Evolutionary conservation across 805 yeast genomes (phyloP).

Genomic region (Saccharomyces jurei): DNA sequence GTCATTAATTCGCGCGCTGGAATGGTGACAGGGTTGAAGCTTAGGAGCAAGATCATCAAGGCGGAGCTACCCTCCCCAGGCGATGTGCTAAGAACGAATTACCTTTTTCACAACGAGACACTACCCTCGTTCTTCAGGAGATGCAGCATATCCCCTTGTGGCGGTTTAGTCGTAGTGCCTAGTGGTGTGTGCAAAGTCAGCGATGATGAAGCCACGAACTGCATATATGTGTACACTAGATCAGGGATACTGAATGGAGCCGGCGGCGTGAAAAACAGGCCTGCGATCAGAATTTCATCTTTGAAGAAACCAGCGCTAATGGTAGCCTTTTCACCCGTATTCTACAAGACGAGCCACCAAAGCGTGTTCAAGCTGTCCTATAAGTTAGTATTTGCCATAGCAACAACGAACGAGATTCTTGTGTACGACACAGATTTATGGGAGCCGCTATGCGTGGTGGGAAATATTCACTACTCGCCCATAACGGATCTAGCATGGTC

Average conservation of each 20-base stretch:
- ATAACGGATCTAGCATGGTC: conserved; percentile 87
- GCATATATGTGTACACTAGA: conserved; percentile 75
- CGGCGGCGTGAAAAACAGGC: conserved; percentile 42
- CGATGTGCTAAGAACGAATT: neutral
- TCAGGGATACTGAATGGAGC: conserved; percentile 37
- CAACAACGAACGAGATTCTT: conserved; percentile 77
- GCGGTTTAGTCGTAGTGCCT: conserved; percentile 68
- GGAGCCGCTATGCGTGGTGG: conserved; percentile 62
- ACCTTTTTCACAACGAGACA: conserved; percentile 74
- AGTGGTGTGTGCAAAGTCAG: conserved; percentile 53
- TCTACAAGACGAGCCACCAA: conserved; percentile 30
- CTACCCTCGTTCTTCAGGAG: conserved; percentile 86
- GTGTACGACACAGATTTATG: conserved; percentile 71
- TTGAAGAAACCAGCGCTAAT: conserved; percentile 79
- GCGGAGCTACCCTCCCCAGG: conserved; percentile 41
- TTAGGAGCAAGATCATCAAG: conserved; percentile 39
- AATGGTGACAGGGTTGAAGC: conserved; percentile 17
- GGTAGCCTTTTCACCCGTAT: conserved; percentile 63
- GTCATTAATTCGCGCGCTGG: conserved; percentile 10
- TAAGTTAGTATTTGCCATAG: conserved; percentile 83
- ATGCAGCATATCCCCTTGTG: conserved; percentile 84
- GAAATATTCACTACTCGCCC: conserved; percentile 80
- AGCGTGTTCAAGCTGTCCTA: conserved; percentile 45
- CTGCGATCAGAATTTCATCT: conserved; percentile 74
- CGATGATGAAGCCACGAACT: conserved; percentile 44